Evolutionary conservation across 2,329 filamentous ascomycete species (phyloP), one percentile per base, ranked within the genome.

Genomic region (Acrodontium crateriforme): DNA sequence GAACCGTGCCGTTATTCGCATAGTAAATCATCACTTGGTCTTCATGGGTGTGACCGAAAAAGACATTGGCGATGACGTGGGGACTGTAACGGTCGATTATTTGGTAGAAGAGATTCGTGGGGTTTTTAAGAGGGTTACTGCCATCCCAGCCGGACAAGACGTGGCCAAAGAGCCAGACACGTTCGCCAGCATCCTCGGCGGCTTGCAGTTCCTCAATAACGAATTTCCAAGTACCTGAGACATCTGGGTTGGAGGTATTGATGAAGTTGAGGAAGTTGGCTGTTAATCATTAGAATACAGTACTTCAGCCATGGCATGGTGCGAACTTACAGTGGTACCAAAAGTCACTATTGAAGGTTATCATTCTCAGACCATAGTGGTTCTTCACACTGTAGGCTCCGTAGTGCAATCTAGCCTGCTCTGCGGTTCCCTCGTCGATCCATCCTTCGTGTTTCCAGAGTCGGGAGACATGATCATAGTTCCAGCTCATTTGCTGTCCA

Each of bases 61-160:
- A 68, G 15, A 65, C 48, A 29, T 62, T 63, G 2, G 65, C 63
- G 30, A 69, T 67, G 7, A 68, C 63, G 31, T 68, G 64, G 0
- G 65, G 63, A 1, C 59, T 62, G 44, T 67, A 70, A 9, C 66
- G 59, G 31, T 65, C 63, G 8, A 70, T 46, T 26, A 68, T 67
- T 39, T 66, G 60, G 37, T 66, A 67, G 54, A 70, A 61, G 20
- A 71, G 54, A 39, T 69, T 57, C 2, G 56, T 61, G 0, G 67
- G 69, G 29, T 67, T 67, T 4, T 62, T 59, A 5, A 68, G 45
- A 3, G 66, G 60, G 32, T 71, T 70, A 3, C 47, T 48, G 15
- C 67, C 67, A 40, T 70, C 66, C 63, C 65, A 71, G 6, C 68
- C 67, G 14, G 57, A 60, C 6, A 67, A 55, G 9, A 71, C 65